Evolutionary conservation across 352 stramenopile species (phyloP), one percentile per base, ranked within the genome.

Genomic region (Phytophthora pseudosyringae): DNA sequence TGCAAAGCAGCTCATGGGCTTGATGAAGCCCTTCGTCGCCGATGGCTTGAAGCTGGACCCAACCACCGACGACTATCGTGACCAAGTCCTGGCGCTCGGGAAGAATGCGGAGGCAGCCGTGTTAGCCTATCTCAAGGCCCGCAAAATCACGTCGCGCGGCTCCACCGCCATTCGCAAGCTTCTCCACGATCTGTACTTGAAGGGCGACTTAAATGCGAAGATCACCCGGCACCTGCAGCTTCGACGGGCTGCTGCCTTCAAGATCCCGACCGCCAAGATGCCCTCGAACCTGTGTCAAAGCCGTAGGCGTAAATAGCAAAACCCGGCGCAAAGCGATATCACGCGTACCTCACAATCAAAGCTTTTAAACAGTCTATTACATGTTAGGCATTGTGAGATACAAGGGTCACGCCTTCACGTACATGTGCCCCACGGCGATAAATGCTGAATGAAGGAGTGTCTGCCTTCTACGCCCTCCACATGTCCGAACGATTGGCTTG

Each of bases 141-240:
- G 16, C 9, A 16, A 25, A 1, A 51, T 56, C 45, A 51, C 16
- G 21, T 59, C 47, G 3, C 38, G 40, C 3, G 32, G 58, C 3
- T 52, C 46, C 25, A 59, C 29, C 1, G 39, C 48, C 1, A 16
- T 59, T 5, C 58, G 13, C 6, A 65, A 65, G 31, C 12, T 48
- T 11, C 47, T 59, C 0, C 39, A 47, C 8, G 48, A 53, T 0
- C 29, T 59, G 5, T 39, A 65, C 39, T 1, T 10, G 13, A 32
- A 11, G 0, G 31, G 39, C 12, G 29, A 1, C 7, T 31, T 59
- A 0, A 59, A 52, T 47, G 58, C 35, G 8, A 46, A 45, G 5
- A 45, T 64, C 2, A 18, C 12, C 4, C 12, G 25, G 3, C 26
- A 55, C 44, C 26, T 41, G 11, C 21, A 36, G 36, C 50, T 40